These are phyloP conservation scores for Phoenix roebelenii DNA, from an alignment of 176 grass and related monocot species.

Conservation along the genomic window DNA sequence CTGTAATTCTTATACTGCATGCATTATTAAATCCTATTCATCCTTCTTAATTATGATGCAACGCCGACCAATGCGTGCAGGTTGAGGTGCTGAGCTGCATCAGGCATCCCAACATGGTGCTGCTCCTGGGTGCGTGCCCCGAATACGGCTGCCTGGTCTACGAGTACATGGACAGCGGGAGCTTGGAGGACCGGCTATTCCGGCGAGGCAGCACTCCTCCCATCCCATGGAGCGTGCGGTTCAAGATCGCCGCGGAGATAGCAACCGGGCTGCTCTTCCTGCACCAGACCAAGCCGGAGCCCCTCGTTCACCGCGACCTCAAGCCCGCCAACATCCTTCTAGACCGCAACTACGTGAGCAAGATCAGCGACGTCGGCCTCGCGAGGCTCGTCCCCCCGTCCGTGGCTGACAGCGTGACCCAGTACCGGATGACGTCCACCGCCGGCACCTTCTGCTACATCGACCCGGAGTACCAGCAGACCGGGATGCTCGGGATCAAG, in stretches of 20 bases:
- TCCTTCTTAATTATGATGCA: too few species aligned
- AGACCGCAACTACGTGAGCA: conserved; percentile 90
- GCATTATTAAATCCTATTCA: too few species aligned
- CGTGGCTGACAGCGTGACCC: conserved; percentile 72
- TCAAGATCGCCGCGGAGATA: conserved; percentile 71
- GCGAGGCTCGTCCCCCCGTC: conserved; percentile 69
- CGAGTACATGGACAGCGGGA: conserved; percentile 94
- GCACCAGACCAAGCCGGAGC: conserved; percentile 84
- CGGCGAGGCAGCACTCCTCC: conserved; percentile 48
- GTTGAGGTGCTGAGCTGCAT: conserved; percentile 89
- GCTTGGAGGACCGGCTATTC: conserved; percentile 77
- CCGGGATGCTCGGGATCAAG: conserved; percentile 73
- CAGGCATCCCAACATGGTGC: conserved; percentile 93
- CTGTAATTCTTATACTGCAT: too few species aligned
- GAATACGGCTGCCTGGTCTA: conserved; percentile 91
- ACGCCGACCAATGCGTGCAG: conserved; percentile 3
- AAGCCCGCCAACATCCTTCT: conserved; percentile 94
- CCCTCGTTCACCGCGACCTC: conserved; percentile 82
- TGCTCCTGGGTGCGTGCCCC: conserved; percentile 77
- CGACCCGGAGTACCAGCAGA: conserved; percentile 98
- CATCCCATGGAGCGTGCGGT: conserved; percentile 59
- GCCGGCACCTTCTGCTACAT: conserved; percentile 98
- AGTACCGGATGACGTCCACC: conserved; percentile 76
- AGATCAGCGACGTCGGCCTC: conserved; percentile 91
- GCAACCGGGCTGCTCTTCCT: conserved; percentile 75